These are phyloP conservation scores for Cytidiella melzeri DNA, from an alignment of 768 basidiomycete species.

Conservation along the genomic window DNA sequence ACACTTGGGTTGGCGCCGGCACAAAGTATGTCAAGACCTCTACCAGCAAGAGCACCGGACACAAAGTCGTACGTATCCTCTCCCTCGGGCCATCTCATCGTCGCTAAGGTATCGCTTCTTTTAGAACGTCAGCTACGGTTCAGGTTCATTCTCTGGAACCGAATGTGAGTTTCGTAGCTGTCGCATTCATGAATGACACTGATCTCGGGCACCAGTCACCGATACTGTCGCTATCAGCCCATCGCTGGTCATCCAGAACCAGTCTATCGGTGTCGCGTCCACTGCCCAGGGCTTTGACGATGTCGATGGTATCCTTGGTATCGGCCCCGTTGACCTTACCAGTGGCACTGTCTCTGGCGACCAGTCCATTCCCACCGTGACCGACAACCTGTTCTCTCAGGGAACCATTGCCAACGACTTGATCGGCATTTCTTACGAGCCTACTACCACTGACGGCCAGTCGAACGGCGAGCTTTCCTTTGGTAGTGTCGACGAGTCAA, in stretches of 20 bases:
- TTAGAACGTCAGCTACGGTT: conserved; percentile 49
- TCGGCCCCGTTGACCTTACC: conserved; percentile 48
- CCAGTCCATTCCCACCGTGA: conserved; percentile 43
- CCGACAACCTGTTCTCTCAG: conserved; percentile 48
- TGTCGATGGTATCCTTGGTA: conserved; percentile 50
- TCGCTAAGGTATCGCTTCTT: conserved; percentile 2
- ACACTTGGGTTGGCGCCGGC: conserved; percentile 53
- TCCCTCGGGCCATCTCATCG: not conserved
- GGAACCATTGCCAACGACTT: conserved; percentile 39
- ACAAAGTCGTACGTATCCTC: conserved; percentile 23
- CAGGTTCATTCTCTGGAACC: conserved; percentile 45
- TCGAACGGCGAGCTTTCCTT: conserved; percentile 53
- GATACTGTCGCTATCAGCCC: conserved; percentile 41
- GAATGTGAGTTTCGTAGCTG: conserved; percentile 27
- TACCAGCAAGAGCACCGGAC: conserved; percentile 37
- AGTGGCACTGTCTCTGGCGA: conserved; percentile 35
- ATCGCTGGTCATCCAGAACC: conserved; percentile 37
- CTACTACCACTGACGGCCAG: conserved; percentile 31
- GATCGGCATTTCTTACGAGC: conserved; percentile 48
- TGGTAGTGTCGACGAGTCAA: conserved; percentile 43
- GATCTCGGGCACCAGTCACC: conserved; percentile 26
- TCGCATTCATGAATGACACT: not conserved
- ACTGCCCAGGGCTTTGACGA: conserved; percentile 37
- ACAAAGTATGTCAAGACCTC: conserved; percentile 39
- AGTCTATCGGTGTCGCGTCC: conserved; percentile 43